Evolutionary conservation across 75 land plant species (phyloP), one percentile per base, ranked within the genome.

Genomic region (Picea glauca): DNA sequence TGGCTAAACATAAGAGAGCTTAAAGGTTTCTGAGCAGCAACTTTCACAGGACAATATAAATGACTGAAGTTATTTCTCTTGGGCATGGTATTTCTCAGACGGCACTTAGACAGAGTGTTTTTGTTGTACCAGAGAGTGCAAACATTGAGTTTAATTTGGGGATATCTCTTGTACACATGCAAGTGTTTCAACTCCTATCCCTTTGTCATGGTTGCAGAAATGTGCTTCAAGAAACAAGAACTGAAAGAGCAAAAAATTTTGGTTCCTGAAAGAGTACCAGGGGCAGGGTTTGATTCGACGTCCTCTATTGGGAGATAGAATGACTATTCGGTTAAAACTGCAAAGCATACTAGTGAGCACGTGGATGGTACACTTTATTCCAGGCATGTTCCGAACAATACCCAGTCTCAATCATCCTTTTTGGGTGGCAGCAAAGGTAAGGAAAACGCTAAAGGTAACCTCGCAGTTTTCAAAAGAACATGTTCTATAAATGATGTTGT

Each of bases 121-220:
- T 23, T 38, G 40, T 38, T 18, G 30, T n/a, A 13, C 14, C 20
- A 12, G 23, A 12, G 23, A 81, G 13, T 35, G 9, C 72, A 38
- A 62, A 43, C 54, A 60, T 74, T 79, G 76, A 81, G 1, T 63
- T 60, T 62, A 74, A 75, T 13, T 43, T 57, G 17, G 60, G 58
- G 26, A 13, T 76, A n/a, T 81, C 70, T 60, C 60, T 75, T 59
- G 17, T 33, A 17, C 70, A 56, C 7, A 70, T 30, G 80, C 31
- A 46, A 62, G 65, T 58, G 56, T 66, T 78, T 79, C 79, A 73
- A 62, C 78, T 46, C 80, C 82, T 35, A 54, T 57, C 18, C 82
- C 76, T 74, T 54, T 85, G n/a, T 77, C 84, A 18, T 90, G 92
- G 92, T n/a, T 90, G 58, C 83, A 77, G 60, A 74, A 81, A 59